Base-by-base conservation (phyloP, 306 rosid species). In the Quercus variabilis region DNA sequence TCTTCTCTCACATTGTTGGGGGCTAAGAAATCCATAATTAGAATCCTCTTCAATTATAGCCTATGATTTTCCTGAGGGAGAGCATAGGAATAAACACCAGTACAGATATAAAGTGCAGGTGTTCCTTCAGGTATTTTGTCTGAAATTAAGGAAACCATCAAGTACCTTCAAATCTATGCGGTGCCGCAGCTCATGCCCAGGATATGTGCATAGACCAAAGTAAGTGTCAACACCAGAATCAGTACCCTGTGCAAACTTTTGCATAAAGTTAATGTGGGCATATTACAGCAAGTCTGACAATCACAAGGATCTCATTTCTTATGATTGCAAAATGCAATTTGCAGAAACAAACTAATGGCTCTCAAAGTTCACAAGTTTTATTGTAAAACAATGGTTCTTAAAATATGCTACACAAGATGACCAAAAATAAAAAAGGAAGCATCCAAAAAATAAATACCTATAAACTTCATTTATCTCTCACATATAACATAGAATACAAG, bases 141-240 rank as follows among this genome's bases (percentile, higher is more conserved):
- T 23, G 18, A 21, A 62, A 4, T 57, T 18, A 35, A 56, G 8
- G 72, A 17, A 58, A 68, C 38, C 35, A 52, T 21, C 9, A 55
- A 20, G 74, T 83, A 91, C 99, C 97, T 92, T 94, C 4, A 94
- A 77, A 92, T 94, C 97, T 78, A 94, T 92, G 35, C 97, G 97
- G 80, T 81, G 97, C 21, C 95, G 90, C 72, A 91, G 70, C 87
- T 94, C 99, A 76, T 86, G 85, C 78, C 99, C 92, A 74, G 95
- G 97, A 86, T 91, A 92, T 21, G 97, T 86, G 86, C 94, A 94
- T 57, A 92, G 90, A 33, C 99, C 99, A 31, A 92, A 94, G 84
- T 94, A 94, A 19, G 99, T 94, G 87, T 91, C 99, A 69, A 92
- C 94, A 33, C 94, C 92, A 83, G 92, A 90, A 78, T 94, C 94